phyloP scores from a whole-genome alignment of 2,329 filamentous ascomycete species.

The Aspergillus hortae region DNA sequence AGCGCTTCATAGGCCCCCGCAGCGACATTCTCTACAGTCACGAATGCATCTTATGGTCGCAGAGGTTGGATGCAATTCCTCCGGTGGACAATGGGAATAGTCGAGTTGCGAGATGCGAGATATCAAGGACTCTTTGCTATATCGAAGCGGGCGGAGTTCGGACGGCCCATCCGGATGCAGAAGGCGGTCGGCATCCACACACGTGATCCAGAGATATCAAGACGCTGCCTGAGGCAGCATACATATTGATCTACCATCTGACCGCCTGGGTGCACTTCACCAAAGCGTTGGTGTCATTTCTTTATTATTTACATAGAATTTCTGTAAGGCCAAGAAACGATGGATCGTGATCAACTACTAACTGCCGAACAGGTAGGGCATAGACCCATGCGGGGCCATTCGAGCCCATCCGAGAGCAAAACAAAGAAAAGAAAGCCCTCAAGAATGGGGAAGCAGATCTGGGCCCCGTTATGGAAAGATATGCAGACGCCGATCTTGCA shows the following conservation, averaged over 20 bases:
- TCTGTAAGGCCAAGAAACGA: too few relatives aligned
- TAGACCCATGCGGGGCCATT: too few relatives aligned
- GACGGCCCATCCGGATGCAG: not conserved
- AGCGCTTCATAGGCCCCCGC: constrained; percentile 37
- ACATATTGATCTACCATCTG: not conserved
- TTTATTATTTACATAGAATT: too few relatives aligned
- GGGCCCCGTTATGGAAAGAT: not conserved
- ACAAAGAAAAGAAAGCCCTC: not conserved
- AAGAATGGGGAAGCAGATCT: not conserved
- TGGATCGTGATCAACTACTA: too few relatives aligned
- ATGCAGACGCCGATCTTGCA: not conserved
- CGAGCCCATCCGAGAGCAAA: not conserved
- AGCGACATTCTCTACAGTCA: constrained; percentile 31
- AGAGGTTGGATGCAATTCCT: not conserved
- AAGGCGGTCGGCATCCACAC: not conserved
- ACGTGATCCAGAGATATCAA: too few relatives aligned
- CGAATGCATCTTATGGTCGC: constrained; percentile 18
- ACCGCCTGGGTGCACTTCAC: too few relatives aligned
- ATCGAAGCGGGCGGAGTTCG: not conserved
- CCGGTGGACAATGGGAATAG: not conserved
- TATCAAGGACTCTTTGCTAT: not conserved
- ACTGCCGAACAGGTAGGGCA: too few relatives aligned
- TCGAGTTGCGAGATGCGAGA: not conserved
- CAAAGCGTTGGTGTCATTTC: too few relatives aligned
- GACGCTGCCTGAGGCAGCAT: not conserved